These are phyloP conservation scores for Amorphotheca resinae DNA, from an alignment of 495 filamentous ascomycete species.

Conservation along the genomic window DNA sequence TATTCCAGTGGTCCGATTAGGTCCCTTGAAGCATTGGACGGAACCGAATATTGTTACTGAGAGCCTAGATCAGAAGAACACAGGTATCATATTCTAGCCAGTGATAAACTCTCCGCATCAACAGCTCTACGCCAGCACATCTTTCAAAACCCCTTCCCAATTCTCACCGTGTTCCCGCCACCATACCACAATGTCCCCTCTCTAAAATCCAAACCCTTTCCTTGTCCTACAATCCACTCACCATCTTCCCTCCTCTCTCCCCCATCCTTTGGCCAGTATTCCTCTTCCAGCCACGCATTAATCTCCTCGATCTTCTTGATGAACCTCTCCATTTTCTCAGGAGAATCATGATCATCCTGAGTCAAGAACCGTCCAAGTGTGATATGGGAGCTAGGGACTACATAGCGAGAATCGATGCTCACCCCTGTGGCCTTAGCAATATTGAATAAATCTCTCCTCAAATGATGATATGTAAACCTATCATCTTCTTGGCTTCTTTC, in stretches of 20 bases:
- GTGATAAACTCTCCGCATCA: no score
- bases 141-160: conserved; percentile 45
- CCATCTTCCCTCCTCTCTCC: conserved; percentile 22
- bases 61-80: no score
- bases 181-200: conserved; percentile 76
- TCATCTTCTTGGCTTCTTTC: conserved; percentile 30
- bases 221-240: conserved; percentile 26
- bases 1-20: no score
- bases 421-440: conserved; percentile 45
- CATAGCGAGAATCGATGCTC: conserved; percentile 58
- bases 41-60: no score
- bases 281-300: conserved; percentile 53
- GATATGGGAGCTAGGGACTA: conserved; percentile 77
- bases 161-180: conserved; percentile 48
- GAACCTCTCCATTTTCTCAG: conserved; percentile 41
- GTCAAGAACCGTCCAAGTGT: conserved; percentile 72
- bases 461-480: conserved; percentile 77
- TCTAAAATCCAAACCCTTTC: conserved; percentile 55
- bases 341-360: conserved; percentile 29
- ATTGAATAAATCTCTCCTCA: conserved; percentile 64
- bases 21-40: no score
- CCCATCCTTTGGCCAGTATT: conserved; percentile 49
- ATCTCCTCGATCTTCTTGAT: conserved; percentile 59
- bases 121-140: no score
- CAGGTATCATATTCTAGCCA: no score